Evolutionary conservation across 176 grass and related monocot genomes (phyloP).

Genomic region (Dendrocalamus sinicus): DNA sequence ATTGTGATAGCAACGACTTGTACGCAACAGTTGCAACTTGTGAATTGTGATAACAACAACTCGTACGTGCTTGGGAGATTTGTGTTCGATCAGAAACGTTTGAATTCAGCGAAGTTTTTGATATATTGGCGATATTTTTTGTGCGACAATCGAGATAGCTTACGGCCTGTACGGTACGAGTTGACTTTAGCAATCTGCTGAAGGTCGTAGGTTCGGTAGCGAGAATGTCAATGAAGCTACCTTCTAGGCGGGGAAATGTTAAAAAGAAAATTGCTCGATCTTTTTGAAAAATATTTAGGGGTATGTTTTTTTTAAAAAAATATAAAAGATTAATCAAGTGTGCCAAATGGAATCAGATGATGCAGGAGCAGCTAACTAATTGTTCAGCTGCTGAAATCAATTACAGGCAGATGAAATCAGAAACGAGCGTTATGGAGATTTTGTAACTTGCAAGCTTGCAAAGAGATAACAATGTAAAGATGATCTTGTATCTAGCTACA

Average conservation of each 20-base stretch:
- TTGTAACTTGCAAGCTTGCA: neutral
- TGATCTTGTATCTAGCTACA: neutral
- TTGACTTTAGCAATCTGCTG: constrained; percentile 1
- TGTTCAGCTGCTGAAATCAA: neutral
- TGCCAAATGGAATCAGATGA: neutral
- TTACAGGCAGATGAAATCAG: neutral
- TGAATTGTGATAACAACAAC: constrained; percentile 16
- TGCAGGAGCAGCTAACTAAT: neutral
- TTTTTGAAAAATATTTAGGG: neutral
- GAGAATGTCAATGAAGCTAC: constrained; percentile 10
- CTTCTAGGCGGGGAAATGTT: neutral
- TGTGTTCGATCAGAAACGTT: neutral
- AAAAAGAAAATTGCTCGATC: neutral
- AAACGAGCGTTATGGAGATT: neutral
- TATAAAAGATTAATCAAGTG: neutral
- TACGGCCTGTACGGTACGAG: neutral
- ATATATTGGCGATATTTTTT: constrained; percentile 1
- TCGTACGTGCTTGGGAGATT: neutral
- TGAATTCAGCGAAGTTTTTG: neutral
- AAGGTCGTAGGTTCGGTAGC: constrained; percentile 8
- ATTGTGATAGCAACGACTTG: neutral
- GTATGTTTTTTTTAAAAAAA: neutral
- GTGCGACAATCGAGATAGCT: neutral
- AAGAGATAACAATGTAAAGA: neutral
- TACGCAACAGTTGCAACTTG: neutral